Evolutionary conservation across 1,284 basidiomycete genomes (phyloP).

Genomic region (Dichomitus squalens): DNA sequence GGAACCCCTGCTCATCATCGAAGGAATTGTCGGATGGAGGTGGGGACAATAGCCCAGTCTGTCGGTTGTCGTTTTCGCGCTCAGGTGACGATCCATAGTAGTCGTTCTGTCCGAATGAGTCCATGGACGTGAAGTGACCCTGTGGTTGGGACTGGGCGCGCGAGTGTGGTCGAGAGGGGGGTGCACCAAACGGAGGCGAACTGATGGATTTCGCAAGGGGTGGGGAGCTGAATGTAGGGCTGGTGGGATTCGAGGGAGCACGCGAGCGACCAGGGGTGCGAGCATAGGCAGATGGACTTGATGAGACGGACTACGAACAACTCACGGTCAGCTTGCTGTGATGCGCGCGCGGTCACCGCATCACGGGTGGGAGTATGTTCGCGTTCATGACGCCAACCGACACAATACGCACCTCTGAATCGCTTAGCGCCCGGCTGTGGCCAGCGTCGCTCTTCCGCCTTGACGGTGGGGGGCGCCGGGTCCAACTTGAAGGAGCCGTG

Average conservation of each 20-base stretch:
- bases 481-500: conserved; percentile 72
- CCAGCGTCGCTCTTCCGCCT: conserved; percentile 72
- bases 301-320: conserved; percentile 7
- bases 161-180: conserved; percentile 59
- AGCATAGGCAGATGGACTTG: conserved; percentile 41
- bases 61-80: conserved; percentile 20
- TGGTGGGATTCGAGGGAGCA: conserved; percentile 67
- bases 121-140: conserved; percentile 31
- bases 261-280: conserved; percentile 50
- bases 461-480: conserved; percentile 61
- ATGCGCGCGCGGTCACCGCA: neutral
- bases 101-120: conserved; percentile 30
- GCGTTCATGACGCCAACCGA: neutral
- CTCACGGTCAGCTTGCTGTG: neutral
- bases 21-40: conserved; percentile 39
- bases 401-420: conserved; percentile 60
- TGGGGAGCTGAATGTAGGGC: conserved; percentile 44
- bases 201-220: conserved; percentile 37
- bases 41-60: conserved; percentile 33
- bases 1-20: conserved; percentile 33
- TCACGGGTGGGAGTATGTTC: neutral
- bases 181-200: conserved; percentile 44
- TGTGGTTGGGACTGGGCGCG: conserved; percentile 55
- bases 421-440: conserved; percentile 50
- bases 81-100: conserved; percentile 33